Percentiles rank a stretch among this genome's conserved stretches.
phyloP scores from a whole-genome alignment of 2,329 filamentous ascomycete species.

The Paracoccidioides brasiliensis region DNA sequence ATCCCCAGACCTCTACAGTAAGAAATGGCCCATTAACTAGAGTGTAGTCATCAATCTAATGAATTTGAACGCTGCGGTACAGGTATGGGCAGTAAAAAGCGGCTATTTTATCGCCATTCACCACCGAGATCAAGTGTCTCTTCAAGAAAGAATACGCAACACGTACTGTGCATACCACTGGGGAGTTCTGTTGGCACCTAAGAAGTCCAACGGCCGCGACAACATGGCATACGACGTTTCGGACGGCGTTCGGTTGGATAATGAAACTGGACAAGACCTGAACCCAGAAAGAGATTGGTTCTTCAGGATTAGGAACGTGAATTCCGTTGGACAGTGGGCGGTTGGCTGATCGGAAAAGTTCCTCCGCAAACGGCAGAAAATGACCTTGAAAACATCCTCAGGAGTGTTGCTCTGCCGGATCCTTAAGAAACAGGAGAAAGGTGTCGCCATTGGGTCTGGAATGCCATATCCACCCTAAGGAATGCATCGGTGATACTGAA shows the following conservation, averaged over 20 bases:
- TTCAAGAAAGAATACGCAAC: not conserved
- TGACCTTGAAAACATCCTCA: slow-evolving; percentile 1
- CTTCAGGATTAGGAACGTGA: slow-evolving; percentile 1
- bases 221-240: slow-evolving; percentile 2
- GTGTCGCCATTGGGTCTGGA: slow-evolving; percentile 4
- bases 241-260: slow-evolving; percentile 1
- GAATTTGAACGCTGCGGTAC: not conserved
- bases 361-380: slow-evolving; percentile 2
- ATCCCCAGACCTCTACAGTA: not conserved
- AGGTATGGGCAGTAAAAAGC: slow-evolving; percentile 3
- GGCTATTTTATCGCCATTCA: not conserved
- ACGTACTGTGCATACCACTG: slow-evolving; percentile 1
- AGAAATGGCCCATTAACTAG: not conserved
- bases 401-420: slow-evolving; percentile 3
- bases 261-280: not conserved
- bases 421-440: slow-evolving; percentile 1
- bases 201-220: not conserved
- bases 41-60: slow-evolving; percentile 1
- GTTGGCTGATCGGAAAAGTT: slow-evolving; percentile 4
- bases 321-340: slow-evolving; percentile 3
- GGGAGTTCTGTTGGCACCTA: not conserved
- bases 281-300: slow-evolving; percentile 1
- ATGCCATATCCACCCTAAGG: slow-evolving; percentile 1
- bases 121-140: slow-evolving; percentile 1
- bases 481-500: slow-evolving; percentile 2